phyloP scores from a whole-genome alignment of 2,329 filamentous ascomycete genomes.

The Beauveria caledonica region DNA sequence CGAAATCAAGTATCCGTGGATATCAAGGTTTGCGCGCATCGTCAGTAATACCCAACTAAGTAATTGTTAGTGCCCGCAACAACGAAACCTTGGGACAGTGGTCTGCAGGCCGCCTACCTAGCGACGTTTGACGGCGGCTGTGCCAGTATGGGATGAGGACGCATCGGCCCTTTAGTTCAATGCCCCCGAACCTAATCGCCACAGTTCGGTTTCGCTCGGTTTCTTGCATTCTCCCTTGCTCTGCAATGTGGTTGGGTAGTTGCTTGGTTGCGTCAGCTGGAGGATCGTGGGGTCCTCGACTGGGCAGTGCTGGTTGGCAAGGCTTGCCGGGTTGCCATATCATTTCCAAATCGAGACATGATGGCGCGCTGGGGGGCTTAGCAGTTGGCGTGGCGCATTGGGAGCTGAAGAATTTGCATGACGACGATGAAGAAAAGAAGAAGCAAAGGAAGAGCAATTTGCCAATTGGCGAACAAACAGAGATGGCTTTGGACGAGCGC shows the following conservation, averaged over 20 bases:
- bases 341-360: not conserved
- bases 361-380: not conserved
- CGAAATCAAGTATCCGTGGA: too few relatives aligned
- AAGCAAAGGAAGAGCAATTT: not conserved
- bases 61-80: not conserved
- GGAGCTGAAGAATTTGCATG: not conserved
- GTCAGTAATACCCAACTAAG: not conserved
- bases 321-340: not conserved
- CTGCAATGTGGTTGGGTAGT: not conserved
- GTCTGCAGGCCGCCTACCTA: not conserved
- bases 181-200: not conserved
- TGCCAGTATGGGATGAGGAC: not conserved
- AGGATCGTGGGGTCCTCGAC: not conserved
- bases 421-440: not conserved
- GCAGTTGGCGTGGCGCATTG: not conserved
- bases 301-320: not conserved
- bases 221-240: not conserved
- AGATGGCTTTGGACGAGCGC: too few relatives aligned
- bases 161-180: not conserved
- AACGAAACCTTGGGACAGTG: not conserved
- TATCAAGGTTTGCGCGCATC: not conserved
- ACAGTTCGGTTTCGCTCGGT: constrained; percentile 3
- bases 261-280: constrained; percentile 5
- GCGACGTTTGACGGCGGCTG: not conserved
- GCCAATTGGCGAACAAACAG: not conserved